Percentiles rank a stretch among this genome's conserved stretches.
These are phyloP conservation scores for Daldinia vernicosa DNA, from an alignment of 495 filamentous ascomycete species.

Conservation along the genomic window DNA sequence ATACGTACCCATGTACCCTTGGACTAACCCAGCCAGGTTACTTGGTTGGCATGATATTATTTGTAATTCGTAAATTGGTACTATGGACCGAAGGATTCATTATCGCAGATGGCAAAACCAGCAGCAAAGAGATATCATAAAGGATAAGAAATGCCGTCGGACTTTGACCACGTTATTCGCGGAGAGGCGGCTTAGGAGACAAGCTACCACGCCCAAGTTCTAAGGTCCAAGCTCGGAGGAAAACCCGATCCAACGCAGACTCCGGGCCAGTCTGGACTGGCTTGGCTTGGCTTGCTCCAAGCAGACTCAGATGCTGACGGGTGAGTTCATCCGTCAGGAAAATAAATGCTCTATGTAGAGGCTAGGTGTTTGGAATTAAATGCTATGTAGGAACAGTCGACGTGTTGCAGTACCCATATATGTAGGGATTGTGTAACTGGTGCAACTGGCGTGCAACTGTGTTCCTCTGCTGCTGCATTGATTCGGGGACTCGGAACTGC, in stretches of 20 bases:
- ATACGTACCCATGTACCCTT: slow-evolving; percentile 1
- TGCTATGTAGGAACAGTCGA: slow-evolving; percentile 10
- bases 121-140: background rate
- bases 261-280: slow-evolving; percentile 19
- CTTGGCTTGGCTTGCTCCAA: slow-evolving; percentile 29
- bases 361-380: slow-evolving; percentile 29
- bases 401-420: slow-evolving; percentile 37
- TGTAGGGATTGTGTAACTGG: slow-evolving; percentile 37
- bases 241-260: slow-evolving; percentile 23
- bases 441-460: slow-evolving; percentile 25
- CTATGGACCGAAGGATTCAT: background rate
- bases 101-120: background rate
- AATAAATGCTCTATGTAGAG: slow-evolving; percentile 4
- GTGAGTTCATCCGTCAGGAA: slow-evolving; percentile 8
- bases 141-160: slow-evolving; percentile 5
- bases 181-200: slow-evolving; percentile 7
- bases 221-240: slow-evolving; percentile 19
- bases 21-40: background rate
- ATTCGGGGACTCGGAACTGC: slow-evolving; percentile 38
- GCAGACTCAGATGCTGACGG: slow-evolving; percentile 19
- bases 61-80: no score
- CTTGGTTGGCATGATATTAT: slow-evolving; percentile 5
- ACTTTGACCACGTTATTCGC: slow-evolving; percentile 18
- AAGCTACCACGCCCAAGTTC: background rate
- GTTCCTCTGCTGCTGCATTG: slow-evolving; percentile 28